Evolutionary conservation across 129 eudicot species (phyloP), one percentile per base, ranked within the genome.

Genomic region (Centrapalus pauciflorus): DNA sequence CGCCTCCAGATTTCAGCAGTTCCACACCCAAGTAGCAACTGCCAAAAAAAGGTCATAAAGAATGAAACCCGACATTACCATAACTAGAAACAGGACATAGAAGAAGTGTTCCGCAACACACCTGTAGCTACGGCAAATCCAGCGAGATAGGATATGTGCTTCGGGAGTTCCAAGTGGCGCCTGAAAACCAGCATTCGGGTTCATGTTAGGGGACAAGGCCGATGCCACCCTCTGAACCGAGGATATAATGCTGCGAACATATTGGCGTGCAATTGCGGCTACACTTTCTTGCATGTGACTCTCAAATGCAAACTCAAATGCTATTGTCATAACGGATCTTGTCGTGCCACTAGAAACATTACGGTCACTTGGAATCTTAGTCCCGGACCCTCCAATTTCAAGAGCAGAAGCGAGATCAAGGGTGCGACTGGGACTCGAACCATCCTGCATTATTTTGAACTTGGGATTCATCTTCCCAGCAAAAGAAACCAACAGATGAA

Each of bases 351-450:
- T 74, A 21, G 64, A 8, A 16, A 24, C 64, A 48, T 81, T 29
- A 66, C 54, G 65, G 9, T 84, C 82, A 6, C 57, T 67, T 7
- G 87, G 67, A 7, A 81, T 6, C 72, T 86, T 86, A 43, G 67
- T 76, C 66, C 89, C 89, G 4, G 82, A 73, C 24, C 87, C 72
- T 21, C 96, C 92, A 11, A 86, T 81, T 59, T 89, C 99, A 45
- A 93, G 92, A 55, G 99, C 86, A 52, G 99, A 88, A 64, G 99
- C 95, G 13, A 93, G 99, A 70, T 93, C 99, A 7, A 93, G 85
- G 70, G 96, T 93, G 72, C 96, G 96, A 52, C 82, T 89, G 29
- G 98, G 98, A 67, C 86, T 88, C 0, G 96, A 78, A 32, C 85
- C 81, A 68, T 88, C 96, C 98, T 93, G 82, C 30, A 23, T n/a